Evolutionary conservation across 2,329 filamentous ascomycete genomes (phyloP).

Genomic region (Rugonectria rugulosa): DNA sequence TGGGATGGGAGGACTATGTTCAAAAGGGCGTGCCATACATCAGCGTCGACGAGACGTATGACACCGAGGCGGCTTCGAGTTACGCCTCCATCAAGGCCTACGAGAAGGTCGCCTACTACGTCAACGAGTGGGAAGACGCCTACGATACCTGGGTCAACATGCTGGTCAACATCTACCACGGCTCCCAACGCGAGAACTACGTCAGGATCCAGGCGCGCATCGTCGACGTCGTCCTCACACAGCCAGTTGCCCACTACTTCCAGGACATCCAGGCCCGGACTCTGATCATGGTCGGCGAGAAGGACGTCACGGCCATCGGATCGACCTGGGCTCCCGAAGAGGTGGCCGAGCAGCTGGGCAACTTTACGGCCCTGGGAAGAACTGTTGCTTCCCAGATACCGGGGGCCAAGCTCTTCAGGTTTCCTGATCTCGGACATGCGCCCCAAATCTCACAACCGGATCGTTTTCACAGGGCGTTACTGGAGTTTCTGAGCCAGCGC

Average conservation of each 20-base stretch:
- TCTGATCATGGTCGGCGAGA: constrained; percentile 58
- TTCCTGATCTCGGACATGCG: constrained; percentile 58
- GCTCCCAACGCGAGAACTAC: constrained; percentile 51
- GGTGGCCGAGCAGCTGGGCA: constrained; percentile 54
- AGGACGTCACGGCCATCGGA: constrained; percentile 63
- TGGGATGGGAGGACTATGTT: constrained; percentile 64
- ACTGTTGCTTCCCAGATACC: constrained; percentile 53
- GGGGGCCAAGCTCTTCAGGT: constrained; percentile 54
- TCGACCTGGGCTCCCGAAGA: constrained; percentile 57
- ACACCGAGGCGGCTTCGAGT: constrained; percentile 48
- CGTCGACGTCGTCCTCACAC: constrained; percentile 63
- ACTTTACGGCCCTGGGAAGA: constrained; percentile 59
- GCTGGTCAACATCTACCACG: constrained; percentile 60
- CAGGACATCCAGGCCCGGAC: constrained; percentile 53
- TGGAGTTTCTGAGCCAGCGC: constrained; percentile 50
- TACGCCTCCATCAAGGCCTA: constrained; percentile 55
- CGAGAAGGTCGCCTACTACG: constrained; percentile 58
- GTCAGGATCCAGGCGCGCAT: constrained; percentile 57
- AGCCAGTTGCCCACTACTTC: constrained; percentile 60
- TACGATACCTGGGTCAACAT: constrained; percentile 65
- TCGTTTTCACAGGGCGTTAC: constrained; percentile 53
- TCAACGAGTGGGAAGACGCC: constrained; percentile 53
- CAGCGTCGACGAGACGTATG: constrained; percentile 49
- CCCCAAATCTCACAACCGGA: constrained; percentile 61
- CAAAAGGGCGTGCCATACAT: constrained; percentile 57